Conservation (phyloP, 768 basidiomycete genomes). For the Obba rivulosa region DNA sequence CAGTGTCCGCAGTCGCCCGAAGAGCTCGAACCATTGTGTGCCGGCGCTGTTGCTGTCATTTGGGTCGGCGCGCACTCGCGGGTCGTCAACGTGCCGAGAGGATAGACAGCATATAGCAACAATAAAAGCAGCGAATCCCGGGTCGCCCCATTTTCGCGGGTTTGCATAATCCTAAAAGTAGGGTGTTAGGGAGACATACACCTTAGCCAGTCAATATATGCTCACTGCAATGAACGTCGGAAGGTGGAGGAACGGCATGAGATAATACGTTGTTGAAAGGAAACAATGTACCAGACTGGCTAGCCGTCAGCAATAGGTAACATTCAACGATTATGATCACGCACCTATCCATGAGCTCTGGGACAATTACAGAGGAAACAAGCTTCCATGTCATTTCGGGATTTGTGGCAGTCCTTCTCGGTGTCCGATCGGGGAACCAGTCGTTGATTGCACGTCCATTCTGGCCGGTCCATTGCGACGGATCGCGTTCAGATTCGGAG, state of each 20-base stretch:
- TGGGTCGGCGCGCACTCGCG: conserved; percentile 78
- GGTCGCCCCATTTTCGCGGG: conserved; percentile 92
- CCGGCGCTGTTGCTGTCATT: conserved; percentile 84
- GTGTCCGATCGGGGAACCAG: conserved; percentile 84
- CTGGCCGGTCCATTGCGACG: conserved; percentile 10
- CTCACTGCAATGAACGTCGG: conserved; percentile 77
- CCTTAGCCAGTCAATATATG: conserved; percentile 1
- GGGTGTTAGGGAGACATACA: conserved; percentile 4
- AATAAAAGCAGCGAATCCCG: conserved; percentile 91
- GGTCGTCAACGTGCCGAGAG: conserved; percentile 90
- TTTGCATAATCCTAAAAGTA: conserved; percentile 78
- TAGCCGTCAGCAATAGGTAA: conserved; percentile 10
- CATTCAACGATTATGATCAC: conserved; percentile 16
- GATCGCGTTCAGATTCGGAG: conserved; percentile 26
- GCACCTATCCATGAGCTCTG: conserved; percentile 92
- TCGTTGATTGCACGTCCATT: conserved; percentile 27
- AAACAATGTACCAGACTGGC: conserved; percentile 74
- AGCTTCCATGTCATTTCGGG: conserved; percentile 85
- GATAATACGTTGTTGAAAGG: conserved; percentile 88
- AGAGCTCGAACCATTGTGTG: conserved; percentile 88
- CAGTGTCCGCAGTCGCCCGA: conserved; percentile 80
- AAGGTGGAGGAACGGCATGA: conserved; percentile 89
- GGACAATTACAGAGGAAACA: conserved; percentile 80
- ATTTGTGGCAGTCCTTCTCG: conserved; percentile 70
- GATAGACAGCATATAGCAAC: conserved; percentile 90